Base-by-base conservation (phyloP, 495 filamentous ascomycete species). In the Aspergillus avenaceus region DNA sequence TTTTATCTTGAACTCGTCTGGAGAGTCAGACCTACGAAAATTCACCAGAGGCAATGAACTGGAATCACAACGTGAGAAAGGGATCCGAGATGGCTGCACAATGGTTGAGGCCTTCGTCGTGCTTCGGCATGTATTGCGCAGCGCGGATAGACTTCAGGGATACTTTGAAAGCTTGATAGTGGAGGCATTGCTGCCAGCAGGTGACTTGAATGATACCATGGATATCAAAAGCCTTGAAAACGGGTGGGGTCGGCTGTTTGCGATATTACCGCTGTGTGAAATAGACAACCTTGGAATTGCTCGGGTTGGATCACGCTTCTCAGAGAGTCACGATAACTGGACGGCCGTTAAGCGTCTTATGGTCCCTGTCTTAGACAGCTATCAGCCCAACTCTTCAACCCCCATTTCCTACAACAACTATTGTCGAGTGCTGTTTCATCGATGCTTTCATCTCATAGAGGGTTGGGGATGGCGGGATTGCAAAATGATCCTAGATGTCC, bases 381-480 rank as follows among this genome's bases (percentile, higher is more conserved):
- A 91, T 57, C 66, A 77, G 8, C 57, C 69, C 2, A 84, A 83
- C 44, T 71, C 65, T 18, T 46, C 62, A 16, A 66, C 73, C 4
- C 67, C 79, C 3, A 67, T 86, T 2, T 82, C 81, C 32, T 85
- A 90, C 67, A 96, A 95, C 59, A 79, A 80, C 19, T 97, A 98
- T 57, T 86, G 87, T 54, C 82, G 87, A 40, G 77, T 82, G 5
- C 60, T 87, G 5, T 79, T 96, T 23, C 78, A 78, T 9, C 78
- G 93, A 45, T 96, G 91, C 61, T 83, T 91, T 59, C 75, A 80
- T 56, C 77, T 98, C 25, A 84, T 95, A 32, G 76, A 81, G 36
- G 70, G 72, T 49, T 98, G 93, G 93, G 85, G 88, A 4, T 97
- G 93, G 93, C 74, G 77, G 51, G 84, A 82, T 57, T 91, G 86